Conservation (phyloP, 2,329 filamentous ascomycete species). For the Fusarium sp. region DNA sequence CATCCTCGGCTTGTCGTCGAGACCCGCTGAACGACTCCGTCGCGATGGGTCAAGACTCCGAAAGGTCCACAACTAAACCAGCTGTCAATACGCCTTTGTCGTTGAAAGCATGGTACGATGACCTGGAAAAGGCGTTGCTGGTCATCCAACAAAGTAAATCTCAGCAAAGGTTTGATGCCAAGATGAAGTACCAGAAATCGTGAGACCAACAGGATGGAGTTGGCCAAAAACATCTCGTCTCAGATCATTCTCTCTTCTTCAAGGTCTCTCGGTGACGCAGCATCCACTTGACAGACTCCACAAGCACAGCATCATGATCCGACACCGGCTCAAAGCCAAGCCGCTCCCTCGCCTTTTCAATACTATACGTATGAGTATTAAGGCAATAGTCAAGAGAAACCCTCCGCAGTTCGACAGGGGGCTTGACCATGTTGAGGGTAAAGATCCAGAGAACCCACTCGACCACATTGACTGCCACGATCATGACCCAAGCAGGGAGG, state of each 20-base stretch:
- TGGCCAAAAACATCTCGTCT: not conserved
- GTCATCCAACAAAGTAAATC: not conserved
- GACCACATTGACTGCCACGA: constrained; percentile 10
- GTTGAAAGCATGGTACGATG: not conserved
- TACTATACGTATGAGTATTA: constrained; percentile 23
- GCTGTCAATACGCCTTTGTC: constrained; percentile 9
- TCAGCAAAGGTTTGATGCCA: not conserved
- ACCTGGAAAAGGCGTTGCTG: not conserved
- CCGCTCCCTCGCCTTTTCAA: constrained; percentile 18
- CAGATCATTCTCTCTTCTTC: not conserved
- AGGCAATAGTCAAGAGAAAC: constrained; percentile 38
- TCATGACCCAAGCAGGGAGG: constrained; percentile 45
- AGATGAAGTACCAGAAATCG: not conserved
- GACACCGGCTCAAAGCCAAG: constrained; percentile 16
- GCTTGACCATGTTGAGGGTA: constrained; percentile 40
- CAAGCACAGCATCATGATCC: constrained; percentile 26
- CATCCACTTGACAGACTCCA: constrained; percentile 22
- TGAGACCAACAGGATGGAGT: not conserved
- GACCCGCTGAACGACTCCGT: not conserved
- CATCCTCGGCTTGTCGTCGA: not conserved
- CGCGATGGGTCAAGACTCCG: not conserved
- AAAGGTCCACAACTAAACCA: not conserved
- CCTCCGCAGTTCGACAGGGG: constrained; percentile 38
- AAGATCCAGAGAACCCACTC: constrained; percentile 42
- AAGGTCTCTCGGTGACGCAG: not conserved